Base-by-base conservation (phyloP, 495 filamentous ascomycete genomes). In the Hyphodiscus hymeniophilus region DNA sequence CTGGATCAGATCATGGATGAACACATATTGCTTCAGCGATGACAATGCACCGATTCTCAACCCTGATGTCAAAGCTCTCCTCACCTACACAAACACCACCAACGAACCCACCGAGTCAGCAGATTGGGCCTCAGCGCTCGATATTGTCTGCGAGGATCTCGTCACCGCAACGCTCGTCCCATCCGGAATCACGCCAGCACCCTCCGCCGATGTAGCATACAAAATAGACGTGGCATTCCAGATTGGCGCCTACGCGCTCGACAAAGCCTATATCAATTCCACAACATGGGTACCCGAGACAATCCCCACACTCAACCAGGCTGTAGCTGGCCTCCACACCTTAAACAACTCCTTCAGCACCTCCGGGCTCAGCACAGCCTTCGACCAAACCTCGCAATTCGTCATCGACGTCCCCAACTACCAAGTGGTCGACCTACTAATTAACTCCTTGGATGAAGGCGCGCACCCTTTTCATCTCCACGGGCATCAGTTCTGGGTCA, bases 221-320 rank as follows among this genome's bases (percentile, higher is more conserved):
- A 11, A 7, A n/a, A 26, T 52, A 11, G 43, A 47, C 4, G 28
- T 43, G 3, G 36, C 36, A 11, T 52, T 52, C 50, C 43, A 52
- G 18, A 52, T 52, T 21, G 38, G 38, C 7, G 31, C 24, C 11
- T 52, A 35, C 20, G 42, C 42, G 17, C 36, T 52, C 8, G 43
- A 40, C 22, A 40, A 13, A 42, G 50, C 40, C 1, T 52, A 47
- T 28, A 45, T 52, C 18, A 52, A 52, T 20, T 41, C 35, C 11
- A 52, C 96, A 38, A 87, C 70, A 63, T 96, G 95, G 57, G 76
- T 76, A 18, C 91, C 91, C 50, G 83, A 89, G 70, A 95, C 95
- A 13, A 94, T 88, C 50, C 92, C 90, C 17, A 94, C 82, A 62
- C 95, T 91, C 48, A 95, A 95, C 20, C 75, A 62, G 26, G 52